phyloP scores from a whole-genome alignment of 2,329 filamentous ascomycete species.

The Arthrocladium fulminans region DNA sequence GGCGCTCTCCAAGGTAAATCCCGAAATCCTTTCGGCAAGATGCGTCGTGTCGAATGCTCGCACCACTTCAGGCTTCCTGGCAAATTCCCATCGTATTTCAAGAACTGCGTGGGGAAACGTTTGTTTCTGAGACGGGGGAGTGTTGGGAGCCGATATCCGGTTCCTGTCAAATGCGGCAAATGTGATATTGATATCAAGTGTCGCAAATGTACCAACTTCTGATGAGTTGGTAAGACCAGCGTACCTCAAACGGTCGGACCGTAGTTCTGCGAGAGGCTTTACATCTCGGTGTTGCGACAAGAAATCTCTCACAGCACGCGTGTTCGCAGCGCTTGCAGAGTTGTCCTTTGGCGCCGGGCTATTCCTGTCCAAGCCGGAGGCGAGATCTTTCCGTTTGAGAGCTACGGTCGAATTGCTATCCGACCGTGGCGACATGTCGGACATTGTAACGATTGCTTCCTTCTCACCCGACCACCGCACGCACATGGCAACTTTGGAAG shows the following conservation, averaged over 20 bases:
- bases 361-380: constrained; percentile 13
- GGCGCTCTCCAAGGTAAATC: constrained; percentile 47
- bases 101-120: constrained; percentile 45
- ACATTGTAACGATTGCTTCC: constrained; percentile 24
- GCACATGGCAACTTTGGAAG: constrained; percentile 22
- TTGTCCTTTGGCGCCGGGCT: constrained; percentile 3
- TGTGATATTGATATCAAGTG: constrained; percentile 39
- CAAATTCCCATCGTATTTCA: constrained; percentile 42
- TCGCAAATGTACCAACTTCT: constrained; percentile 38
- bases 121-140: constrained; percentile 19
- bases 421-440: constrained; percentile 16
- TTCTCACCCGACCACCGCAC: constrained; percentile 17
- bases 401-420: constrained; percentile 12
- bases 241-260: constrained; percentile 41
- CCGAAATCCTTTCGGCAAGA: constrained; percentile 39
- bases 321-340: constrained; percentile 7
- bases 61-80: constrained; percentile 9
- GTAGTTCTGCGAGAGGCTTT: constrained; percentile 38
- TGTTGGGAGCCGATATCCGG: constrained; percentile 19
- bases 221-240: constrained; percentile 38
- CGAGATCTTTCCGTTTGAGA: constrained; percentile 17
- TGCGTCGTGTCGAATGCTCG: constrained; percentile 22
- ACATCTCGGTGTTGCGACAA: constrained; percentile 36
- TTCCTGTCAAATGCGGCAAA: constrained; percentile 24
- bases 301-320: constrained; percentile 26